These are phyloP conservation scores for Saccharomycopsis selenospora DNA, from an alignment of 805 yeast genomes.

Conservation along the genomic window DNA sequence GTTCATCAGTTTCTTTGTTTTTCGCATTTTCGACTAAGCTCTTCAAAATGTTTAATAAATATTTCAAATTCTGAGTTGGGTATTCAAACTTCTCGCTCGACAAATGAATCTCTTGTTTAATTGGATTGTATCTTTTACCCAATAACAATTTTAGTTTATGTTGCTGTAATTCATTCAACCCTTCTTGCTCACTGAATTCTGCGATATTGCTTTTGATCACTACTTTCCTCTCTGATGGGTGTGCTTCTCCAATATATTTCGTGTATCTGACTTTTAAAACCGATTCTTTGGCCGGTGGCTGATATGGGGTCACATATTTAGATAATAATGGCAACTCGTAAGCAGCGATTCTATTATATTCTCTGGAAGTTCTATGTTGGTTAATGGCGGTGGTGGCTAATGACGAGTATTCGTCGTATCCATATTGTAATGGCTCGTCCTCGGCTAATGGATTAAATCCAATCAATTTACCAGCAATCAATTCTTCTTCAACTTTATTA, in stretches of 20 bases:
- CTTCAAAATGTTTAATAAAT: slow-evolving; percentile 55
- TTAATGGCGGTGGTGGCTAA: slow-evolving; percentile 65
- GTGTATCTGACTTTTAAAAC: slow-evolving; percentile 68
- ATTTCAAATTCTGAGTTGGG: slow-evolving; percentile 81
- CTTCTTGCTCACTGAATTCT: slow-evolving; percentile 34
- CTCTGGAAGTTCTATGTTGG: slow-evolving; percentile 67
- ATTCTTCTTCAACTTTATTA: slow-evolving; percentile 29
- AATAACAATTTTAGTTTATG: slow-evolving; percentile 78
- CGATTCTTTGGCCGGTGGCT: slow-evolving; percentile 36
- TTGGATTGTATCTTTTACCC: slow-evolving; percentile 66
- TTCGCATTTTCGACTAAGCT: slow-evolving; percentile 59
- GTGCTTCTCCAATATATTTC: slow-evolving; percentile 63
- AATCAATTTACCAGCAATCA: slow-evolving; percentile 32
- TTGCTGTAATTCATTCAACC: slow-evolving; percentile 41
- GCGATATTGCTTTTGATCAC: slow-evolving; percentile 39
- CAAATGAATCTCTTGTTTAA: slow-evolving; percentile 53
- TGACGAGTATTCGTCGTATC: slow-evolving; percentile 60
- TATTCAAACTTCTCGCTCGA: slow-evolving; percentile 60
- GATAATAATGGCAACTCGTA: slow-evolving; percentile 84
- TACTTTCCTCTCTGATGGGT: slow-evolving; percentile 67
- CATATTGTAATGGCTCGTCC: slow-evolving; percentile 37
- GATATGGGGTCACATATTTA: slow-evolving; percentile 65
- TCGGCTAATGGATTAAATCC: slow-evolving; percentile 29
- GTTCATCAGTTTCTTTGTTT: slow-evolving; percentile 39
- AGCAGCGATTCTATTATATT: slow-evolving; percentile 77